A percentile compares a stretch with the other conserved stretches of the same genome.
These are phyloP conservation scores for Tulasnella sp. DNA, from an alignment of 768 basidiomycete species.

Conservation along the genomic window DNA sequence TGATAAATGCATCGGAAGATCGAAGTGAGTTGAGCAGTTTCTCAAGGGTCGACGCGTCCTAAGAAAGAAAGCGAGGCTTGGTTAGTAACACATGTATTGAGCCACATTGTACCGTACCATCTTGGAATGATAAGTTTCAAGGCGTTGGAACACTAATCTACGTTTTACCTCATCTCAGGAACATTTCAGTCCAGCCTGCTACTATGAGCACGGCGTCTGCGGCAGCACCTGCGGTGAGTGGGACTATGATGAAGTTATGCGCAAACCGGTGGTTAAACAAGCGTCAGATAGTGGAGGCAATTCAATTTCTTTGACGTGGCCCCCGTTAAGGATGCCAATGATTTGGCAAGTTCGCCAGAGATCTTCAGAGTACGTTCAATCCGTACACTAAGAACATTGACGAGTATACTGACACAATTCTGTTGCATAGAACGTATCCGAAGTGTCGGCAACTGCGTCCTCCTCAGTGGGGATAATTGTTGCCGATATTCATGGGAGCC, in stretches of 20 bases:
- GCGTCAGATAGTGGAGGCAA: slow-evolving; percentile 57
- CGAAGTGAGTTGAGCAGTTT: slow-evolving; percentile 62
- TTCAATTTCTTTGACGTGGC: slow-evolving; percentile 82
- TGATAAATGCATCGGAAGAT: slow-evolving; percentile 46
- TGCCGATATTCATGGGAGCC: slow-evolving; percentile 76
- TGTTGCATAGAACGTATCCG: slow-evolving; percentile 42
- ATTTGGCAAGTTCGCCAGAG: slow-evolving; percentile 62
- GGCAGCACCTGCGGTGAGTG: slow-evolving; percentile 16
- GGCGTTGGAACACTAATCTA: no score
- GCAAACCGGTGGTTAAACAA: not conserved
- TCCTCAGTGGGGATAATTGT: slow-evolving; percentile 61
- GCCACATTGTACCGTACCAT: no score
- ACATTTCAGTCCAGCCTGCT: slow-evolving; percentile 4
- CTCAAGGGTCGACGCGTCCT: slow-evolving; percentile 59
- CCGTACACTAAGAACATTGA: not conserved
- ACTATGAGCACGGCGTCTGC: slow-evolving; percentile 15
- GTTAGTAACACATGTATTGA: no score
- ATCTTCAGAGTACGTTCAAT: slow-evolving; percentile 53
- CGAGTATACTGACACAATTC: slow-evolving; percentile 27
- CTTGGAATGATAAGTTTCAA: no score
- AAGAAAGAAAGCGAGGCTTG: no score
- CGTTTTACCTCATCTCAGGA: not conserved
- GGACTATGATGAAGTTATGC: not conserved
- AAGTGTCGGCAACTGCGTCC: slow-evolving; percentile 53
- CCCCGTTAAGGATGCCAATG: slow-evolving; percentile 68